Conservation (phyloP, 768 basidiomycete genomes). For the Boletus fagicola region DNA sequence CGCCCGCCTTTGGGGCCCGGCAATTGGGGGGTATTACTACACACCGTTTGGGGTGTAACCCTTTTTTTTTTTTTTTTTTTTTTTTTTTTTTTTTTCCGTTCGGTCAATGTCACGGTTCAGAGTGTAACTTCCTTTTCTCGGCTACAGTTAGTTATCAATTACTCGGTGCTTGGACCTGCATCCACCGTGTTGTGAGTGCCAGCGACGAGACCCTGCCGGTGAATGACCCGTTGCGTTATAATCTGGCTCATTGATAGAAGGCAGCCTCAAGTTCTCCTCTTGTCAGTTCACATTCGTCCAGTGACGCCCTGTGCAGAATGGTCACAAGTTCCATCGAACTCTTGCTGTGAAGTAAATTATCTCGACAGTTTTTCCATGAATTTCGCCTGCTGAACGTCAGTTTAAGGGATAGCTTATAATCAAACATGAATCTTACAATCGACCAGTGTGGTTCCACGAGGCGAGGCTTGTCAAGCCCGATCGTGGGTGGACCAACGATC, state of each 20-base stretch:
- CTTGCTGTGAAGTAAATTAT: background rate
- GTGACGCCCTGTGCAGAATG: background rate
- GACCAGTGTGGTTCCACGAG: background rate
- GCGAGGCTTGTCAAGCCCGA: background rate
- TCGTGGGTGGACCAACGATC: background rate
- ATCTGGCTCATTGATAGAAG: background rate
- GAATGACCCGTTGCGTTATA: background rate
- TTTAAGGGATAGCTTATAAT: background rate
- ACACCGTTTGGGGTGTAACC: background rate
- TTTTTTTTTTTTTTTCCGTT: background rate
- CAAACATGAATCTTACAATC: background rate
- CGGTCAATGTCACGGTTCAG: background rate
- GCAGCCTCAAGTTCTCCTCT: background rate
- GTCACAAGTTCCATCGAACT: background rate
- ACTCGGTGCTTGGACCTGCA: background rate
- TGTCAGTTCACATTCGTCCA: background rate
- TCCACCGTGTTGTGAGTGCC: background rate
- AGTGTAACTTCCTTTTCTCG: background rate
- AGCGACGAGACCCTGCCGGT: background rate
- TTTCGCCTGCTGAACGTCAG: background rate
- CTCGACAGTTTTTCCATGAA: background rate
- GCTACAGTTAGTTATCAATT: background rate
- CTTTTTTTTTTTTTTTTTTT: background rate
- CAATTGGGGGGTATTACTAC: no score
- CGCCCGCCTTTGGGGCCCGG: no score